Evolutionary conservation across 78 protist genomes (phyloP), one percentile per base, ranked within the genome.

Genomic region (Chrysochromulina tobinii): DNA sequence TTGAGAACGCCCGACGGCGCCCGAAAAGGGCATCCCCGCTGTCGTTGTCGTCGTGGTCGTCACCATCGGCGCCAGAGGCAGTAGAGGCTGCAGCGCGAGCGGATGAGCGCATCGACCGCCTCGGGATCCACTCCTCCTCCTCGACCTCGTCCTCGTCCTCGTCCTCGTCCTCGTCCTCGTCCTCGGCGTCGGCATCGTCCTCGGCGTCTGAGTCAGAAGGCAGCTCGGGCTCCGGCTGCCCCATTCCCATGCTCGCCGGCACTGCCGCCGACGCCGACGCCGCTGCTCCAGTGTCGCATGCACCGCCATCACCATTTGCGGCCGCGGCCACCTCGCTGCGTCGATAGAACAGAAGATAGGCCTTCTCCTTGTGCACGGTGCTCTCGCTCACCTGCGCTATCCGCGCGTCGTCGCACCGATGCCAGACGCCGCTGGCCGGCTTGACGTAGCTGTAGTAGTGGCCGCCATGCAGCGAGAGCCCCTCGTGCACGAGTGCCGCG

Each of bases 401-500:
- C 48, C 48, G 25, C 48, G 18, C 73, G 87, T 96, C 97, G 81
- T 96, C 92, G 91, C 85, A 57, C 50, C 50, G 1, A 81, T 95
- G 77, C 97, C 97, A 96, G 7, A 54, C 18, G 50, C 91, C 94
- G 67, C 17, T 18, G 23, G 90, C 20, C 51, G 75, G 50, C 21
- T 27, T 57, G 18, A 96, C 96, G 66, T 17, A 95, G 61, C 96
- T 68, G 91, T 89, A 95, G 92, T 98, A 98, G 88, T 98, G 99
- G 61, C 99, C 99, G 7, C 94, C 89, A 64, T 79, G 85, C 1
- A 92, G 18, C 23, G 94, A 58, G 50, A 50, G 53, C 25, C 99
- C 99, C 9, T 51, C 18, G 87, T 98, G 99, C 27, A 97, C 98
- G 53, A 97, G 81, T 54, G 97, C 98, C 9, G 89, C 98, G 91